Evolutionary conservation across 108 stramenopile genomes (phyloP).

Genomic region (Nitzschia sp.): DNA sequence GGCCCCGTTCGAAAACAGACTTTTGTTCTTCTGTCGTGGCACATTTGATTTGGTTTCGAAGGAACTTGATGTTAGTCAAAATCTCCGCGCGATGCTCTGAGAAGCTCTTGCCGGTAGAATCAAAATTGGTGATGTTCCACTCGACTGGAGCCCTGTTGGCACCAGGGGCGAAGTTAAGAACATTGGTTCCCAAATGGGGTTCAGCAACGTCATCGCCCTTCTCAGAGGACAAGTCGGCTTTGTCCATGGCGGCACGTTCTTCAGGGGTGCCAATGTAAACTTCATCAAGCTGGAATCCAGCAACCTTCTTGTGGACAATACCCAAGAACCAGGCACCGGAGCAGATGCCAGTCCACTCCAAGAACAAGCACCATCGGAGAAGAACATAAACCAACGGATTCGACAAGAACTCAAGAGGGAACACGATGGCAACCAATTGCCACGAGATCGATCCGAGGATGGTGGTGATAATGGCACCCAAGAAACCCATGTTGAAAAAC

Average conservation of each 20-base stretch:
- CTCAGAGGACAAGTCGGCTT: constrained; percentile 27
- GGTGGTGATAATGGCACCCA: constrained; percentile 73
- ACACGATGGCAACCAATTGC: constrained; percentile 68
- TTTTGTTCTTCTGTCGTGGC: constrained; percentile 22
- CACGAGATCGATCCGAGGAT: constrained; percentile 67
- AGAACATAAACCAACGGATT: constrained; percentile 61
- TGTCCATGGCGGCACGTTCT: constrained; percentile 46
- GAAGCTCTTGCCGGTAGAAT: constrained; percentile 1
- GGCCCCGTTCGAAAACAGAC: constrained; percentile 21
- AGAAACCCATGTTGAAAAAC: constrained; percentile 70
- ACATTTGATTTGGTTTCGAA: constrained; percentile 18
- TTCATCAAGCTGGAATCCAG: constrained; percentile 61
- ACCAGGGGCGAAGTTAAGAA: constrained; percentile 19
- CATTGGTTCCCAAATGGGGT: constrained; percentile 32
- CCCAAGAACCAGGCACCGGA: constrained; percentile 71
- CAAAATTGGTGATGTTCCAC: constrained; percentile 11
- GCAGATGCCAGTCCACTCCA: constrained; percentile 68
- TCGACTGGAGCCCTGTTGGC: constrained; percentile 4
- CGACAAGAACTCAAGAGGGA: constrained; percentile 65
- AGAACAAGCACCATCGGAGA: constrained; percentile 43
- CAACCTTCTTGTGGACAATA: constrained; percentile 39
- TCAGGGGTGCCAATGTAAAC: constrained; percentile 68
- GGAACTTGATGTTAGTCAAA: constrained; percentile 35
- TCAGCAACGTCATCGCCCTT: constrained; percentile 13
- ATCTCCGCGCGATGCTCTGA: constrained; percentile 30